Evolutionary conservation across 306 rosid species (phyloP).

Genomic region (Notholithocarpus densiflorus): DNA sequence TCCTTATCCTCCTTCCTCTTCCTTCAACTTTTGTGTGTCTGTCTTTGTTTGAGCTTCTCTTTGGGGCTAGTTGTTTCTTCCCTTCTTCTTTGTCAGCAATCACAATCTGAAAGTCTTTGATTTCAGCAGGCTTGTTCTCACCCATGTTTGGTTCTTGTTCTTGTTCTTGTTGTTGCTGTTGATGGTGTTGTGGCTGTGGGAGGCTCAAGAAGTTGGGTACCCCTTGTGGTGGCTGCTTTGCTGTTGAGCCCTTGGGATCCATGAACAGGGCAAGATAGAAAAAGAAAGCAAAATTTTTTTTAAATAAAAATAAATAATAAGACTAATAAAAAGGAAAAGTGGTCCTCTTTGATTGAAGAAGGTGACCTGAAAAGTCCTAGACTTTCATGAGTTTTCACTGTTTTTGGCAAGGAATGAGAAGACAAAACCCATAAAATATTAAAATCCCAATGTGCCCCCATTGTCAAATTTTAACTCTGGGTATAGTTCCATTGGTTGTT

Average conservation of each 20-base stretch:
- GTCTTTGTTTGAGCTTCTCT: slow-evolving; percentile 88
- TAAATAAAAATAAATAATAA: background rate
- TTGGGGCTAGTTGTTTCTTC: slow-evolving; percentile 80
- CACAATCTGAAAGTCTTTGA: slow-evolving; percentile 77
- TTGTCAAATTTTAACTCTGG: slow-evolving; percentile 32
- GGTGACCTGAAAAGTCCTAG: slow-evolving; percentile 71
- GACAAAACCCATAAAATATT: slow-evolving; percentile 38
- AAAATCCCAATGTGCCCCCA: slow-evolving; percentile 51
- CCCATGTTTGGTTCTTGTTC: slow-evolving; percentile 44
- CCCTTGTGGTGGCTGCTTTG: slow-evolving; percentile 55
- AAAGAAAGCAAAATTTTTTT: background rate
- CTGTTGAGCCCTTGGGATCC: slow-evolving; percentile 87
- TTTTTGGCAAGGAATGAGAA: slow-evolving; percentile 60
- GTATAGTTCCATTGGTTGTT: background rate
- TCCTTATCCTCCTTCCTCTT: slow-evolving; percentile 89
- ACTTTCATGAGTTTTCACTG: slow-evolving; percentile 87
- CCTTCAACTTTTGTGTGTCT: slow-evolving; percentile 97
- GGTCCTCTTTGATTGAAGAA: slow-evolving; percentile 69
- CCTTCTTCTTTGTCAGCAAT: slow-evolving; percentile 58
- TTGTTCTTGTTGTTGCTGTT: background rate
- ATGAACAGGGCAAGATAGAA: slow-evolving; percentile 45
- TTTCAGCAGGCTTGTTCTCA: slow-evolving; percentile 61
- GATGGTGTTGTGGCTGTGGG: slow-evolving; percentile 29
- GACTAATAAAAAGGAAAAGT: slow-evolving; percentile 18
- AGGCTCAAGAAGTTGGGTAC: slow-evolving; percentile 55